Evolutionary conservation across 805 yeast genomes (phyloP), one percentile per base, ranked within the genome.

Genomic region (Allodekkera sacchari): DNA sequence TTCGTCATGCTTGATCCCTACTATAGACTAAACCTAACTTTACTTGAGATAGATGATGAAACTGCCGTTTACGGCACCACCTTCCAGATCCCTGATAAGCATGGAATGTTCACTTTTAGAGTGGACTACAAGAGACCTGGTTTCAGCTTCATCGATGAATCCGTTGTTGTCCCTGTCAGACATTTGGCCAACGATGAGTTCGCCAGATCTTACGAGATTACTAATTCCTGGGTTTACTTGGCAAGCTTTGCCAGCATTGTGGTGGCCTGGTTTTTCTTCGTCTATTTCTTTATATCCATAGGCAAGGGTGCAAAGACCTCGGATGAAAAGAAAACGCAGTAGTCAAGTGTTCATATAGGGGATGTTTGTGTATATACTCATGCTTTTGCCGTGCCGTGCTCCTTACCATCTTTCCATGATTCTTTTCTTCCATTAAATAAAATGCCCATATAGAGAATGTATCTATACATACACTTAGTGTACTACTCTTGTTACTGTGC

Each of bases 181-280:
- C 97, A 92, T 57, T 69, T 83, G 48, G 96, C 97, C 37, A 89
- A 88, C 55, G 94, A 92, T 53, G 98, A 94, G 63, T 92, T 77
- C 64, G 77, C 80, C 39, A 74, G 97, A 58, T 79, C 94, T 27
- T 92, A 92, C 89, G 83, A 82, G 38, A 89, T 92, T 48, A 67
- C 95, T 18, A 88, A 88, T 57, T 73, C 96, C 2, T 85, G 96
- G 94, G 85, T 88, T 31, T 92, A 92, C 54, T 59, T 89, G 39
- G 66, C 82, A 15, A 69, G 87, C 30, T 77, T 88, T 11, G 59
- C 57, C 4, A 59, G 77, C 21, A 95, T 94, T 15, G 74, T 79
- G 19, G 47, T 60, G 17, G 82, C 80, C 1, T 92, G 96, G 94
- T 51, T 85, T 28, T 42, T 74, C 18, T 89, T 92, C 53, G 74